These are phyloP conservation scores for Blastobotrys petasosporus DNA, from an alignment of 1,139 yeast genomes.

Conservation along the genomic window DNA sequence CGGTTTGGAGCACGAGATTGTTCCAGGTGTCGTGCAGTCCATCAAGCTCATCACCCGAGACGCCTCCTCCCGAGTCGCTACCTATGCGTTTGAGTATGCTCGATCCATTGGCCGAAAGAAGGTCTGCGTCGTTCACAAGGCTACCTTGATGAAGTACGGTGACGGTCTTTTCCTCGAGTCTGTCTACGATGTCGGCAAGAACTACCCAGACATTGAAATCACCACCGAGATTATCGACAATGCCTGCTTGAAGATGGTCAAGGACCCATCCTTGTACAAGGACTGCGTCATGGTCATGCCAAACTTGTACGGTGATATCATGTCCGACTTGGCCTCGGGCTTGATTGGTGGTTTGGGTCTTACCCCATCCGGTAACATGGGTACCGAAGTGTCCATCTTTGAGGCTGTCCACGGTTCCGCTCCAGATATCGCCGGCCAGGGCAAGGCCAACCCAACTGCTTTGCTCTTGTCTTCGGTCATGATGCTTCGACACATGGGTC, in stretches of 20 bases:
- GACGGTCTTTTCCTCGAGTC: constrained; percentile 94
- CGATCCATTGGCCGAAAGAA: constrained; percentile 81
- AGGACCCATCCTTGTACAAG: constrained; percentile 79
- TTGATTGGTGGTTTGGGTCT: constrained; percentile 97
- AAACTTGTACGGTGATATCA: constrained; percentile 94
- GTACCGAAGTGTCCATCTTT: constrained; percentile 93
- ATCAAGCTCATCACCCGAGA: constrained; percentile 94
- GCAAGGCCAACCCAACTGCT: constrained; percentile 98
- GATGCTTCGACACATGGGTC: constrained; percentile 99
- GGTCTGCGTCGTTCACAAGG: constrained; percentile 94
- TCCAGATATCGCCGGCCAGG: constrained; percentile 97
- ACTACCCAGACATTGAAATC: constrained; percentile 83
- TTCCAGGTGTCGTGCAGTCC: constrained; percentile 97
- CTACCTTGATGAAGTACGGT: constrained; percentile 94
- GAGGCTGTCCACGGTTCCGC: constrained; percentile 99
- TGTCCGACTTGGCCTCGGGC: constrained; percentile 96
- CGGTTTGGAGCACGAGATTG: constrained; percentile 96
- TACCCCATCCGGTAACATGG: constrained; percentile 99
- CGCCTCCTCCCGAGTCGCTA: constrained; percentile 92
- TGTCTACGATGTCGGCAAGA: constrained; percentile 82
- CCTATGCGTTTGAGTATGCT: constrained; percentile 96
- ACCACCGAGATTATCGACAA: constrained; percentile 89
- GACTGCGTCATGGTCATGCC: constrained; percentile 98
- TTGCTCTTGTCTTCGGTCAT: constrained; percentile 88
- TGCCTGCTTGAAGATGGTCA: constrained; percentile 85